Conservation (phyloP, 2,329 filamentous ascomycete genomes). For the Penicillium frequentans region DNA sequence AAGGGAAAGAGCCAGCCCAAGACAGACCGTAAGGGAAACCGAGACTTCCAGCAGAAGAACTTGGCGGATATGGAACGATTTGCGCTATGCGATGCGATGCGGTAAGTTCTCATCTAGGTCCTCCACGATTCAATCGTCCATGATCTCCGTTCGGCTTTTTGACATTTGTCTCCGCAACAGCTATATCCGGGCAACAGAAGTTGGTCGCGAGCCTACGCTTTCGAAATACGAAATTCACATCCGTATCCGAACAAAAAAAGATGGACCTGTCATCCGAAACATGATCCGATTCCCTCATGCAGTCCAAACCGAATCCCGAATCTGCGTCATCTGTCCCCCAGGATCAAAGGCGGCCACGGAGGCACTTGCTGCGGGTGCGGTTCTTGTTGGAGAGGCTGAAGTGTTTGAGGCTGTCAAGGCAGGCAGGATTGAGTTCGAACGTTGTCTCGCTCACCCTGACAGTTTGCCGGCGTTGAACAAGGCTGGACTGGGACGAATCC, state of each 20-base stretch:
- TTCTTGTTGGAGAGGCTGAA: slow-evolving; percentile 79
- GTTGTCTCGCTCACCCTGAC: slow-evolving; percentile 80
- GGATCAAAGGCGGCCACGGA: slow-evolving; percentile 71
- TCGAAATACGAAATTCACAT: slow-evolving; percentile 89
- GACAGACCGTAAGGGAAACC: slow-evolving; percentile 63
- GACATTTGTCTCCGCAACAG: slow-evolving; percentile 48
- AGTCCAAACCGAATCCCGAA: slow-evolving; percentile 81
- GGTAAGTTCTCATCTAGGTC: slow-evolving; percentile 46
- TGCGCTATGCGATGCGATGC: slow-evolving; percentile 87
- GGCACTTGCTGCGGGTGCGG: slow-evolving; percentile 75
- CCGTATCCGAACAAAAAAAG: slow-evolving; percentile 78
- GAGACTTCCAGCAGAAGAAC: slow-evolving; percentile 63
- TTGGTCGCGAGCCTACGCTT: slow-evolving; percentile 70
- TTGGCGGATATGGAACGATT: slow-evolving; percentile 70
- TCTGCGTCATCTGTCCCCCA: slow-evolving; percentile 89
- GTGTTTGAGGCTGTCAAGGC: slow-evolving; percentile 77
- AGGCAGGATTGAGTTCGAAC: slow-evolving; percentile 82
- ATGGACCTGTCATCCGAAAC: slow-evolving; percentile 83
- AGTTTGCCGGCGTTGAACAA: slow-evolving; percentile 78
- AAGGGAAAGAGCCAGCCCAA: slow-evolving; percentile 58
- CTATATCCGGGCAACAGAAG: slow-evolving; percentile 89
- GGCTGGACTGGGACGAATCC: slow-evolving; percentile 73
- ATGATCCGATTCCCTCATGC: slow-evolving; percentile 85
- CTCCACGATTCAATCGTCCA: neutral
- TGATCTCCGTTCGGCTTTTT: slow-evolving; percentile 1